Conservation (phyloP, 257 asterid species). For the Solanum peruvianum region DNA sequence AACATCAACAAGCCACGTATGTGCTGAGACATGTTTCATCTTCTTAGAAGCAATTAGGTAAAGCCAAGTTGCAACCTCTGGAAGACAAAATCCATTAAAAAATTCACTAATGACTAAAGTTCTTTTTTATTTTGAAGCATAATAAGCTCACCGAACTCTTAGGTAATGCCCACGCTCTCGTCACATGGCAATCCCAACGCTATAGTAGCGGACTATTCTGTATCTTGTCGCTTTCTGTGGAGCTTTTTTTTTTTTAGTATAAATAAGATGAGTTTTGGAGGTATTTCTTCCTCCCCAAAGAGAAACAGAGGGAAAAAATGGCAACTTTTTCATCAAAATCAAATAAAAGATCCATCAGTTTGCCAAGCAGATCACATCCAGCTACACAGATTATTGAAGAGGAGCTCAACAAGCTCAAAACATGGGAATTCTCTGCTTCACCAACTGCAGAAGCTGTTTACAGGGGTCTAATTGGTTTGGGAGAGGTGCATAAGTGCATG, state of each 20-base stretch:
- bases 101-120: neutral
- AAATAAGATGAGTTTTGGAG: neutral
- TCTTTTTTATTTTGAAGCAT: no score
- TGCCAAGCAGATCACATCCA: constrained; percentile 27
- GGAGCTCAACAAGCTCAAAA: constrained; percentile 7
- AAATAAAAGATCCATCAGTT: constrained; percentile 17
- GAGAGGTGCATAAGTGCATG: neutral
- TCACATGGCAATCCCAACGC: constrained; percentile 5
- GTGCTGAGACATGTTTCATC: neutral
- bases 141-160: neutral
- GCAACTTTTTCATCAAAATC: constrained; percentile 11
- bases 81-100: neutral
- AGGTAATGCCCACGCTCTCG: neutral
- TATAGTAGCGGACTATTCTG: neutral
- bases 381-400: constrained; percentile 12
- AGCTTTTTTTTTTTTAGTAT: neutral
- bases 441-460: neutral
- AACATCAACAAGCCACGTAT: constrained; percentile 6
- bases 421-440: neutral
- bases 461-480: neutral
- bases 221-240: constrained; percentile 4
- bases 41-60: neutral
- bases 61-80: neutral
- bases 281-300: neutral
- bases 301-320: constrained; percentile 1